A percentile compares a stretch with the other conserved stretches of the same genome.
Conservation (phyloP, 2,329 filamentous ascomycete genomes). For the Allantophomopsis lycopodina region DNA sequence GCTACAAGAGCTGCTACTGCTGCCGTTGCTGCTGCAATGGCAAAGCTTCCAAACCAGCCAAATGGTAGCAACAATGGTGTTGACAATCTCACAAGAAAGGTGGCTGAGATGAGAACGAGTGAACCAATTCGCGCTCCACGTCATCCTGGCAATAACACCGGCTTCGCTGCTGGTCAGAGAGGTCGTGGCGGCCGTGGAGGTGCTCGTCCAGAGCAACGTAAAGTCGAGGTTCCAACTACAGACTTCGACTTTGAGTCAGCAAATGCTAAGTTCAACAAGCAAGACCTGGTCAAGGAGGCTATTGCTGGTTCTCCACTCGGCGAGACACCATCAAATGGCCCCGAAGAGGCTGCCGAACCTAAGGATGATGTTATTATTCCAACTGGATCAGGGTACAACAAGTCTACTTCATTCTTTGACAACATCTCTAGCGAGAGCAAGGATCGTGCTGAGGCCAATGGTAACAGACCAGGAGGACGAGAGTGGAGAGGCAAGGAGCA, state of each 20-base stretch:
- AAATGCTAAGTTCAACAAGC: conserved; percentile 82
- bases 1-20: conserved; percentile 66
- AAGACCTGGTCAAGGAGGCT: conserved; percentile 76
- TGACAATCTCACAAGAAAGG: conserved; percentile 61
- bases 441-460: conserved; percentile 66
- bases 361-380: conserved; percentile 28
- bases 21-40: conserved; percentile 67
- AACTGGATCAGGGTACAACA: conserved; percentile 61
- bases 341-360: conserved; percentile 22
- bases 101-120: conserved; percentile 63
- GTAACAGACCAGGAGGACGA: conserved; percentile 55
- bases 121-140: conserved; percentile 36
- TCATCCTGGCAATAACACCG: conserved; percentile 26
- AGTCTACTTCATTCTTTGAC: conserved; percentile 85
- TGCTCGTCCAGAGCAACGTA: conserved; percentile 30
- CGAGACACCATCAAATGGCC: conserved; percentile 30
- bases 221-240: conserved; percentile 76
- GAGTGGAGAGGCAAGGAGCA: conserved; percentile 91
- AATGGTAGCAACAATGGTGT: conserved; percentile 28
- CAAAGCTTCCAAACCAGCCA: conserved; percentile 26
- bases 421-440: conserved; percentile 93
- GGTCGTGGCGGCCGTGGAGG: conserved; percentile 26
- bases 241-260: conserved; percentile 86
- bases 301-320: conserved; percentile 61
- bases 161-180: conserved; percentile 22